A percentile compares a stretch with the other conserved stretches of the same genome.
Evolutionary conservation across 345 rosid genomes (phyloP).

Genomic region (Acer yangbiense): DNA sequence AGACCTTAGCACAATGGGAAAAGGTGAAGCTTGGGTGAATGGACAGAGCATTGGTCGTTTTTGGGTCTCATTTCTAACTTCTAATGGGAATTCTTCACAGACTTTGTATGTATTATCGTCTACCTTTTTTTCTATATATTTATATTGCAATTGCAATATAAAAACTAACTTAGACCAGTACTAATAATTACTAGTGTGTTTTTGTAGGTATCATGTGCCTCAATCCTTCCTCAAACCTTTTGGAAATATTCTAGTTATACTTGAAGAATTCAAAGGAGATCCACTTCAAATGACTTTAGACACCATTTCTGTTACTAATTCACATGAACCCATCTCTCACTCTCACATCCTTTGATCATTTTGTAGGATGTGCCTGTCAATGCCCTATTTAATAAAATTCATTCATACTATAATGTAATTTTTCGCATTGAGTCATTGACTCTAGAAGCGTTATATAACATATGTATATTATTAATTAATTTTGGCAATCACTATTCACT

Average conservation of each 20-base stretch:
- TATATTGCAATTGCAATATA: too few species aligned
- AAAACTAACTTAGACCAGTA: too few species aligned
- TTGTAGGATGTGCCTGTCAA: too few species aligned
- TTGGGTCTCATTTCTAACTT: conserved; percentile 75
- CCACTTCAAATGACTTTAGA: conserved; percentile 57
- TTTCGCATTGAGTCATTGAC: too few species aligned
- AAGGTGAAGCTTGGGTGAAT: conserved; percentile 88
- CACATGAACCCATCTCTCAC: background rate
- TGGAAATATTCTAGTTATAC: conserved; percentile 52
- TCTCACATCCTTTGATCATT: background rate
- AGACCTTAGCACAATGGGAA: conserved; percentile 71
- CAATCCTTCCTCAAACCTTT: conserved; percentile 57
- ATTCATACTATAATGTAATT: too few species aligned
- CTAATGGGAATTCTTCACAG: conserved; percentile 68
- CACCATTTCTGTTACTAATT: conserved; percentile 37
- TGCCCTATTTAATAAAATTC: too few species aligned
- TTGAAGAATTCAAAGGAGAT: conserved; percentile 74
- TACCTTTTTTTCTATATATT: too few species aligned
- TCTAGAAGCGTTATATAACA: too few species aligned
- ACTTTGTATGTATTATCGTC: conserved; percentile 41
- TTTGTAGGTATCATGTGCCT: conserved; percentile 77
- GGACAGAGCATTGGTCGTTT: conserved; percentile 83
- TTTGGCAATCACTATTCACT: too few species aligned
- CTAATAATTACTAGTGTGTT: background rate
- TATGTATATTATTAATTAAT: too few species aligned